Evolutionary conservation across 768 basidiomycete genomes (phyloP).

Genomic region (Exidia glandulosa): DNA sequence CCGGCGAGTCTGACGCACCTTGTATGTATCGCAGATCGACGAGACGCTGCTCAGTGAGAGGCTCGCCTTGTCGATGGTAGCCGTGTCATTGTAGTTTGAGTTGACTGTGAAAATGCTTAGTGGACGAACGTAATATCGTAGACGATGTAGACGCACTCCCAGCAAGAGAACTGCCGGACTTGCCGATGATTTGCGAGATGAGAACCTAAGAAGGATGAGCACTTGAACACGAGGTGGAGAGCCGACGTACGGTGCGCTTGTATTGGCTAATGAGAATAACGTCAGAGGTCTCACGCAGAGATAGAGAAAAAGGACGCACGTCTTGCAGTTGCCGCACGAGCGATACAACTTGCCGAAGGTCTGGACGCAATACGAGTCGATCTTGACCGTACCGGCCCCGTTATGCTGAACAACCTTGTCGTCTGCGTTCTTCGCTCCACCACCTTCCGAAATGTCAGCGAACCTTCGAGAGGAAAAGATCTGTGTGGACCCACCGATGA

Average conservation of each 20-base stretch:
- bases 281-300: background rate
- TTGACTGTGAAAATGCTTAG: background rate
- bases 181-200: background rate
- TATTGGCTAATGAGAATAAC: background rate
- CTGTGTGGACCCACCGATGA: background rate
- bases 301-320: background rate
- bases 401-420: constrained; percentile 8
- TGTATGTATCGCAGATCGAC: constrained; percentile 1
- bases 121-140: background rate
- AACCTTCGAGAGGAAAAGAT: background rate
- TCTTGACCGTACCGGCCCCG: constrained; percentile 1
- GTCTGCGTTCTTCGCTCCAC: constrained; percentile 4
- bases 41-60: background rate
- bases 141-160: background rate
- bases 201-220: too few species aligned
- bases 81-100: background rate
- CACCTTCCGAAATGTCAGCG: background rate
- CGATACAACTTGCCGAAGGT: constrained; percentile 4
- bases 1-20: background rate
- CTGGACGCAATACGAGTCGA: constrained; percentile 3
- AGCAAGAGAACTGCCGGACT: background rate
- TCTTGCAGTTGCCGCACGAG: constrained; percentile 6
- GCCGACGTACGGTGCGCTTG: background rate
- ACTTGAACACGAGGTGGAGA: background rate
- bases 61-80: background rate